Evolutionary conservation across 306 rosid species (phyloP), one percentile per base, ranked within the genome.

Genomic region (Parietaria judaica): DNA sequence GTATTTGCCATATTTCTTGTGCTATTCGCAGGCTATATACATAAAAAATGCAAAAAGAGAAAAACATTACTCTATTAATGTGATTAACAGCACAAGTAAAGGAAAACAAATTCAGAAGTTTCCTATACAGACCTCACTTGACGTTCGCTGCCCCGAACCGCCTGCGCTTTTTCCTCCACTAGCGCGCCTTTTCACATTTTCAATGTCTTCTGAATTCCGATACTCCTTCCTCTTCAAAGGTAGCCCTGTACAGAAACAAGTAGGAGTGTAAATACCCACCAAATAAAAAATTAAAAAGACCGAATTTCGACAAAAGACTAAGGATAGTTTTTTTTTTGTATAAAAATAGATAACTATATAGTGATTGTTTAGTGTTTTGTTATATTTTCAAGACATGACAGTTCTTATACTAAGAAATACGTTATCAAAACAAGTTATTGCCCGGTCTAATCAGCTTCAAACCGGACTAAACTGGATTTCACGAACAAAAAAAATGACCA

Each of bases 141-240:
- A 58, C 56, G 17, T 82, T 61, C 49, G 54, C 60, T 66, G 68
- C 54, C 68, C 74, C 49, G 59, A 57, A 64, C 61, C 54, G 43
- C 64, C 14, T 56, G 45, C 63, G 73, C 73, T 69, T 54, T 43
- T 65, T 46, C 58, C 71, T 46, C 54, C 65, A 61, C 60, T 74
- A 13, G 66, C 73, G 61, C n/a, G 73, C 57, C 74, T 73, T 72
- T 77, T 79, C 51, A 53, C 71, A 60, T 74, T 71, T 54, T 55
- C 69, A 6, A 66, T 72, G 31, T 69, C 73, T 58, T 52, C 56
- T 54, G 58, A 60, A 39, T 74, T 86, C 67, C 55, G 51, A 62
- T 64, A 60, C 14, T 62, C 56, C 78, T 88, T 91, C 69, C 96
- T 82, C 80, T 88, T 92, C 56, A 66, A 35, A n/a, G 34, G 69